A percentile compares a stretch with the other conserved stretches of the same genome.
Conservation (phyloP, 2,329 filamentous ascomycete genomes). For the Graphilbum ipis-grandicollis region DNA sequence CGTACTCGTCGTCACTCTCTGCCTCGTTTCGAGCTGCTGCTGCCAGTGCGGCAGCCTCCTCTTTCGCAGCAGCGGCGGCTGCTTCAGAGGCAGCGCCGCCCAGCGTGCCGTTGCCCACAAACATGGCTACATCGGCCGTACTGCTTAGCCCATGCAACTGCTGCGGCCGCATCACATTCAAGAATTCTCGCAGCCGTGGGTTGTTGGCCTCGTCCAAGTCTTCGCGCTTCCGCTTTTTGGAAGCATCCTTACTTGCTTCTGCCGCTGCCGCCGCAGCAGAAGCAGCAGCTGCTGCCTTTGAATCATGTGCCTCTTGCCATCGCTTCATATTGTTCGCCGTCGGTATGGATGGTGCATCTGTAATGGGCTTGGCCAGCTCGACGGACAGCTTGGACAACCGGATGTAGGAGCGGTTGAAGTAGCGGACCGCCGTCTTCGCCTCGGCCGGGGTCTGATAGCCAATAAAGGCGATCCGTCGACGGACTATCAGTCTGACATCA, state of each 20-base stretch:
- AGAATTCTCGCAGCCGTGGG: conserved; percentile 70
- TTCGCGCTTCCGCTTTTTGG: conserved; percentile 53
- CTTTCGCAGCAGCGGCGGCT: background rate
- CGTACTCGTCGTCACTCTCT: conserved; percentile 62
- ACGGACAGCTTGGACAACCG: conserved; percentile 89
- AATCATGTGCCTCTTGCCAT: too few species aligned
- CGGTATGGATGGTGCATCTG: conserved; percentile 24
- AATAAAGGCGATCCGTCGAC: conserved; percentile 86
- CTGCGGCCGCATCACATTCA: conserved; percentile 61
- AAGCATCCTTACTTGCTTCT: conserved; percentile 14
- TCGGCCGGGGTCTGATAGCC: conserved; percentile 75
- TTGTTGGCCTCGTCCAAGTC: conserved; percentile 40
- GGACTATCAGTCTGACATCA: conserved; percentile 79
- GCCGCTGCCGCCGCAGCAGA: conserved; percentile 9
- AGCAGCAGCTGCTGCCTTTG: background rate
- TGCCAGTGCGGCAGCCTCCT: conserved; percentile 5
- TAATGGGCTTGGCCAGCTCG: conserved; percentile 60
- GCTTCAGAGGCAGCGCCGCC: background rate
- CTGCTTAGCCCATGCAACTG: conserved; percentile 17
- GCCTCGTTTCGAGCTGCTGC: conserved; percentile 19
- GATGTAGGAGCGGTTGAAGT: conserved; percentile 91
- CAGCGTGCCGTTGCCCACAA: background rate
- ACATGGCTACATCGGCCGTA: conserved; percentile 6
- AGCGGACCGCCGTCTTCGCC: conserved; percentile 70
- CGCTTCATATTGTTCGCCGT: conserved; percentile 9